Evolutionary conservation across 1,284 basidiomycete genomes (phyloP).

Genomic region (Microstroma glucosiphilum): DNA sequence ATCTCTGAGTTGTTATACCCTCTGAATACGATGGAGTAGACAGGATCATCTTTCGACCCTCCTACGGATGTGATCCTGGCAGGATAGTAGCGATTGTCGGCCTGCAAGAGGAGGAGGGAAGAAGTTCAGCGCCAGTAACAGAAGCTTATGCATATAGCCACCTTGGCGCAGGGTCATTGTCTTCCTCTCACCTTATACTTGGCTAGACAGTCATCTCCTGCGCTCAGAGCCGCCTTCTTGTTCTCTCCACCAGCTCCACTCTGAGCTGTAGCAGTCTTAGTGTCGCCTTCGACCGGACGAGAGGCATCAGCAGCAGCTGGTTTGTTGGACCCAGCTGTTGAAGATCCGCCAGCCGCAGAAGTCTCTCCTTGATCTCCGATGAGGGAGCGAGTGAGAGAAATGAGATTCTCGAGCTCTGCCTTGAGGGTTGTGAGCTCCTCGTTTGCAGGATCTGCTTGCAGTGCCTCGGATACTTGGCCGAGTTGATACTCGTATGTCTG

Average conservation of each 20-base stretch:
- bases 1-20: conserved; percentile 92
- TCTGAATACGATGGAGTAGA: conserved; percentile 90
- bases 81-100: conserved; percentile 35
- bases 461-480: conserved; percentile 78
- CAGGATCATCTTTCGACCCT: conserved; percentile 74
- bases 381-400: conserved; percentile 63
- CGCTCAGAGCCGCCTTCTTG: conserved; percentile 50
- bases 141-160: neutral
- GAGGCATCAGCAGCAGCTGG: neutral
- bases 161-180: neutral
- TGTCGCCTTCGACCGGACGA: too few relatives aligned
- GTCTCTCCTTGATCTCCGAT: neutral
- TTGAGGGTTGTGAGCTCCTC: conserved; percentile 64
- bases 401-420: conserved; percentile 80
- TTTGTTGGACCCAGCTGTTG: neutral
- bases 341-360: neutral
- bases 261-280: too few relatives aligned
- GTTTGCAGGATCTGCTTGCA: conserved; percentile 75
- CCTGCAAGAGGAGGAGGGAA: conserved; percentile 8
- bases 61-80: conserved; percentile 59
- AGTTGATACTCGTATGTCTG: conserved; percentile 54
- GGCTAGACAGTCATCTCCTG: conserved; percentile 88
- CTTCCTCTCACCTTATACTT: conserved; percentile 59
- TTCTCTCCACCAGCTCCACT: too few relatives aligned
- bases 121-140: neutral